Percentiles rank a stretch among this genome's conserved stretches.
Conservation (phyloP, 2,329 filamentous ascomycete species). For the Xylaria arbuscula region DNA sequence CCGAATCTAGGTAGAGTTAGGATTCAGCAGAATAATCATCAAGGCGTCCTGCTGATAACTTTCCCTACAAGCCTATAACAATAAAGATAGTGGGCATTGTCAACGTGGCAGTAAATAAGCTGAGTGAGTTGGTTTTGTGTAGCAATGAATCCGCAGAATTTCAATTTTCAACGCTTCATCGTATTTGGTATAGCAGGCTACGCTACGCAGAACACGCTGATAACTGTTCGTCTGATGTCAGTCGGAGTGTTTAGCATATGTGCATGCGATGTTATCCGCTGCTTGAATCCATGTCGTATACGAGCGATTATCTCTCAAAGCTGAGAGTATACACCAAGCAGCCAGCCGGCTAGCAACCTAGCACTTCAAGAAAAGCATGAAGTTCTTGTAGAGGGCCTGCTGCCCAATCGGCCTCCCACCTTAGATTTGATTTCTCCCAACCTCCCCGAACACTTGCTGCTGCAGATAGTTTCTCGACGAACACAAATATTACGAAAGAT, state of each 20-base stretch:
- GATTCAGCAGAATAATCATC: neutral
- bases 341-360: neutral
- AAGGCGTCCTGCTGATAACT: neutral
- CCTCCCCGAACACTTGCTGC: conserved; percentile 14
- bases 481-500: conserved; percentile 13
- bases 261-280: neutral
- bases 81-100: neutral
- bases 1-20: conserved; percentile 3
- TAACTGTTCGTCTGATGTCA: neutral
- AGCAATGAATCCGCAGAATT: conserved; percentile 8
- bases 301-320: conserved; percentile 3
- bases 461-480: conserved; percentile 7
- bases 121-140: neutral
- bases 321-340: neutral
- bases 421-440: conserved; percentile 27
- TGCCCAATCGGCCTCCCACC: conserved; percentile 13
- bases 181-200: conserved; percentile 4
- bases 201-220: neutral
- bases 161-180: neutral
- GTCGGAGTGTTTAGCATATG: neutral
- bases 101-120: neutral
- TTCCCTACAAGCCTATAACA: neutral
- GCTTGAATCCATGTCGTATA: neutral
- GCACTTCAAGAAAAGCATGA: conserved; percentile 13
- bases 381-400: neutral